Evolutionary conservation across 2,329 filamentous ascomycete species (phyloP).

Genomic region (Nakataea oryzae): DNA sequence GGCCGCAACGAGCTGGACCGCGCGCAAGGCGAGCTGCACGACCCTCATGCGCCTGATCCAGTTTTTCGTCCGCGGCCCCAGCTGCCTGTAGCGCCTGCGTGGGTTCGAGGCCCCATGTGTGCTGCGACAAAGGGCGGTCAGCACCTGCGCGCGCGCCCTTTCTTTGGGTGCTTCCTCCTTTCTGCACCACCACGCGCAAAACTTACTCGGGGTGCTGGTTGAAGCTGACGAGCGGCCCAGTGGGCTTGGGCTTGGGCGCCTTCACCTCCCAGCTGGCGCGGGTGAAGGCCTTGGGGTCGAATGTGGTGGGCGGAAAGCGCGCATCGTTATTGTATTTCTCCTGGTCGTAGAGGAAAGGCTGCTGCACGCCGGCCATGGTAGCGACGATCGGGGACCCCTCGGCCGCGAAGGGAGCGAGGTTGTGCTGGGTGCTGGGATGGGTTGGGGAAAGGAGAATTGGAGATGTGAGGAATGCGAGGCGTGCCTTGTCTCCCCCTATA

Average conservation of each 20-base stretch:
- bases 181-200: background rate
- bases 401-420: background rate
- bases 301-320: constrained; percentile 44
- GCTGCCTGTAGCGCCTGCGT: constrained; percentile 49
- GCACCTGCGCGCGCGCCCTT: too few relatives aligned
- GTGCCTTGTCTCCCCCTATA: background rate
- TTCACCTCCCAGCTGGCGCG: constrained; percentile 64
- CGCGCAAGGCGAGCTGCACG: constrained; percentile 57
- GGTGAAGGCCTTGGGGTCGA: constrained; percentile 81
- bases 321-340: constrained; percentile 35
- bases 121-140: constrained; percentile 20
- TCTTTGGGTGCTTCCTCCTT: background rate
- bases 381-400: background rate
- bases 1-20: constrained; percentile 57
- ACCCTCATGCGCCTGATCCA: constrained; percentile 60
- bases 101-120: constrained; percentile 55
- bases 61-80: constrained; percentile 60
- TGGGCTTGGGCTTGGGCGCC: constrained; percentile 42
- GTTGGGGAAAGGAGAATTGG: background rate
- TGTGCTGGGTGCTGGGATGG: background rate
- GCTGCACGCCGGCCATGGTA: constrained; percentile 21
- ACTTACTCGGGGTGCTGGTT: constrained; percentile 80
- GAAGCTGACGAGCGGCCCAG: constrained; percentile 71
- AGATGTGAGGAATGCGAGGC: background rate
- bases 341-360: constrained; percentile 64